Conservation (phyloP, 768 basidiomycete genomes). For the Leccinum fibrillosum region DNA sequence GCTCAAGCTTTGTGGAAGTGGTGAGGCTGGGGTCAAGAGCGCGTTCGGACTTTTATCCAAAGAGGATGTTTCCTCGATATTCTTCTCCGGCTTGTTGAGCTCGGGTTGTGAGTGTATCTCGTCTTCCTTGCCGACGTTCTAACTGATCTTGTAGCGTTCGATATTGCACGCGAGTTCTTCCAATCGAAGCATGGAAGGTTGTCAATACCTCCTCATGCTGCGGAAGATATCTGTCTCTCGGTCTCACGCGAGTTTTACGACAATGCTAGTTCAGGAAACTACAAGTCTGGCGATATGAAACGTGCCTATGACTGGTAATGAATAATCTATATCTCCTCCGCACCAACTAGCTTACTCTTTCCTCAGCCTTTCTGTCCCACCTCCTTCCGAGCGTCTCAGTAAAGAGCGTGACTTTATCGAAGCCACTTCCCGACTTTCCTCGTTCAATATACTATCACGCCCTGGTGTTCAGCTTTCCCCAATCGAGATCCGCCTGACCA, state of each 20-base stretch:
- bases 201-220: slow-evolving; percentile 42
- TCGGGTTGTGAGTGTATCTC: slow-evolving; percentile 71
- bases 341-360: slow-evolving; percentile 5
- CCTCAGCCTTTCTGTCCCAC: slow-evolving; percentile 72
- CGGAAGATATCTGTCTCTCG: slow-evolving; percentile 79
- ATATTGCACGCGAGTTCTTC: slow-evolving; percentile 63
- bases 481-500: slow-evolving; percentile 89
- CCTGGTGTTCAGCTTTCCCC: slow-evolving; percentile 80
- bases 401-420: slow-evolving; percentile 92
- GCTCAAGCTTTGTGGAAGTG: slow-evolving; percentile 69
- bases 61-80: slow-evolving; percentile 77
- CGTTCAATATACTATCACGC: slow-evolving; percentile 79
- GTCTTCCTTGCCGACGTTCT: slow-evolving; percentile 2
- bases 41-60: slow-evolving; percentile 76
- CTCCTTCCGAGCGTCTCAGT: slow-evolving; percentile 54
- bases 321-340: slow-evolving; percentile 2
- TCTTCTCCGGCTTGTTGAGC: slow-evolving; percentile 81
- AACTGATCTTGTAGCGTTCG: slow-evolving; percentile 47
- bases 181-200: slow-evolving; percentile 44
- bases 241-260: slow-evolving; percentile 92
- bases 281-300: slow-evolving; percentile 94
- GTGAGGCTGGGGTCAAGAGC: slow-evolving; percentile 60
- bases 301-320: slow-evolving; percentile 90
- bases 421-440: slow-evolving; percentile 92
- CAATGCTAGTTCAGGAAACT: slow-evolving; percentile 89